Conservation (phyloP, 2,329 filamentous ascomycete genomes). For the Beauveria varroae region DNA sequence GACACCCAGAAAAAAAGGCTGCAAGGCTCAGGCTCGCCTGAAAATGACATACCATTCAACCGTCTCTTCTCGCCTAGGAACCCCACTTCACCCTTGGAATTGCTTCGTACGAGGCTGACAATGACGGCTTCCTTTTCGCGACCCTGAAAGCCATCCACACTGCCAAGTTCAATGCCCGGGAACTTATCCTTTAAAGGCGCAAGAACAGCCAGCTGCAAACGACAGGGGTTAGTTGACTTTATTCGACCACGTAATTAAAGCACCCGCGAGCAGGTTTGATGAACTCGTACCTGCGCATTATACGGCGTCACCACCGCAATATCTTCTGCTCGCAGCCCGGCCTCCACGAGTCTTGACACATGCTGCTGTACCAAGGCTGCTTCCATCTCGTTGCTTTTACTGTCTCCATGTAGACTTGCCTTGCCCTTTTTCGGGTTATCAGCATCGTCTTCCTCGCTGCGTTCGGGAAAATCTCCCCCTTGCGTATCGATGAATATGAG, state of each 20-base stretch:
- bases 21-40: slow-evolving; percentile 2
- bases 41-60: slow-evolving; percentile 66
- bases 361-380: slow-evolving; percentile 73
- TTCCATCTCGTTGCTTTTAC: slow-evolving; percentile 90
- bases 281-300: slow-evolving; percentile 66
- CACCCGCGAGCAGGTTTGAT: neutral
- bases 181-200: slow-evolving; percentile 74
- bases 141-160: slow-evolving; percentile 94
- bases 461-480: slow-evolving; percentile 84
- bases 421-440: slow-evolving; percentile 36
- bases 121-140: slow-evolving; percentile 94
- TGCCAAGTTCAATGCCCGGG: slow-evolving; percentile 86
- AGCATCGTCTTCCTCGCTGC: slow-evolving; percentile 63
- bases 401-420: slow-evolving; percentile 44
- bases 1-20: neutral
- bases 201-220: slow-evolving; percentile 61
- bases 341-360: slow-evolving; percentile 65
- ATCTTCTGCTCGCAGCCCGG: slow-evolving; percentile 73
- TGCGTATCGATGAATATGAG: slow-evolving; percentile 95
- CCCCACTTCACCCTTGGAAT: slow-evolving; percentile 77
- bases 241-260: slow-evolving; percentile 12
- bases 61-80: slow-evolving; percentile 88
- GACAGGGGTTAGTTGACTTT: neutral
- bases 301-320: slow-evolving; percentile 95
- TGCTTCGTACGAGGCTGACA: slow-evolving; percentile 90